Conservation (phyloP, 2,329 filamentous ascomycete genomes). For the Penicillium frequentans region DNA sequence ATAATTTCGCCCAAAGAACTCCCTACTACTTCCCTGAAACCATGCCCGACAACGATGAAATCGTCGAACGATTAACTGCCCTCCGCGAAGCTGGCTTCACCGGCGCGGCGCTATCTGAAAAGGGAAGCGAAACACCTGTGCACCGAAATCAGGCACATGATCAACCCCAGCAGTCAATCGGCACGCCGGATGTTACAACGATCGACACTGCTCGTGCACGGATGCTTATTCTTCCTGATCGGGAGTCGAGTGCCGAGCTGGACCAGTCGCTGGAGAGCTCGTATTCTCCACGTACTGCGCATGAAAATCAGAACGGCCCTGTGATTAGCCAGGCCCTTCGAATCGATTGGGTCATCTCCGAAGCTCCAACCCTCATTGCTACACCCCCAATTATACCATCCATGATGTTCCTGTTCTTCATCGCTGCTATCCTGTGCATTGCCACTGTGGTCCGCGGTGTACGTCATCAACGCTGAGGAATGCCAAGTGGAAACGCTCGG, state of each 20-base stretch:
- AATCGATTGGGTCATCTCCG: background rate
- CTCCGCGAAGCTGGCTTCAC: slow-evolving; percentile 17
- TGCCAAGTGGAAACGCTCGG: background rate
- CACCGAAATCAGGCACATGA: background rate
- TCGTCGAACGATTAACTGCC: slow-evolving; percentile 4
- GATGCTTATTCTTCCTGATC: background rate
- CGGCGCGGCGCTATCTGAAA: background rate
- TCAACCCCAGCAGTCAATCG: slow-evolving; percentile 7
- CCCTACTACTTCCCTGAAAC: slow-evolving; percentile 21
- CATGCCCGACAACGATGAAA: slow-evolving; percentile 12
- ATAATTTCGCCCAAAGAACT: slow-evolving; percentile 3
- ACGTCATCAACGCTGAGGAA: background rate
- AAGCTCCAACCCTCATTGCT: background rate
- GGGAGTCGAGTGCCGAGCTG: background rate
- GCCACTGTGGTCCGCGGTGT: background rate
- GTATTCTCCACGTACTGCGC: background rate
- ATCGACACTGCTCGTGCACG: slow-evolving; percentile 13
- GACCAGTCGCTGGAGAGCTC: background rate
- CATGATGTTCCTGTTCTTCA: background rate
- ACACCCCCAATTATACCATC: background rate
- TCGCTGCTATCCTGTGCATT: background rate
- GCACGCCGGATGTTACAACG: slow-evolving; percentile 8
- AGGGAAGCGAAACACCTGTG: background rate
- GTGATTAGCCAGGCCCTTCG: background rate
- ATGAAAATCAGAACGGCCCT: background rate